Evolutionary conservation across 2,329 filamentous ascomycete genomes (phyloP), one percentile per base, ranked within the genome.

Genomic region (Neofusicoccum laricinum): DNA sequence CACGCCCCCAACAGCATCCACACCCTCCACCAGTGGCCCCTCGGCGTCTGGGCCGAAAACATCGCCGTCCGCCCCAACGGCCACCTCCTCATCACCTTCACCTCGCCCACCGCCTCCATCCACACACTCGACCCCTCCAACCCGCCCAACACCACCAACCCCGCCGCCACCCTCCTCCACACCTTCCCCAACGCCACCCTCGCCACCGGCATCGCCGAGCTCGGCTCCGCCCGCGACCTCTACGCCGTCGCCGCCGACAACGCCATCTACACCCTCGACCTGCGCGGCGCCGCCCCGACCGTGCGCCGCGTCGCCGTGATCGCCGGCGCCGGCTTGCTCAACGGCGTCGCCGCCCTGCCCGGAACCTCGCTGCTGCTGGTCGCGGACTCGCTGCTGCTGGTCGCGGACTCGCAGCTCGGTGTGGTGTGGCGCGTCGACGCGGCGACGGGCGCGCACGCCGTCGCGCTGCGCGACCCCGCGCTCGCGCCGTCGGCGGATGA

Each of bases 11-110:
- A 15, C 5, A 36, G 10, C 30, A 7, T 25, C n/a, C 50, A 40
- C 34, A 69, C 65, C 17, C 17, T 74, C 41, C 66, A 72, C 48
- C 66, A 72, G 55, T 74, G 73, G 49, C 58, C 68, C 4, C 15
- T 21, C 1, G 70, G 71, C 36, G 71, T 69, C 36, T 74, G 71
- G 71, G 64, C 73, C 38, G 78, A 80, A 64, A 80, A 80, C 62
- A 68, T 80, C 32, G 74, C 71, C 14, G 64, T 76, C 1, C 75
- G 72, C 17, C 53, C 68, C 15, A 78, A 77, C 49, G 75, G 75
- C 15, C 69, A 75, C 21, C 67, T 79, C 14, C 71, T 79, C 32
- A 71, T 75, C 12, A 68, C 71, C 10, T 65, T 73, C 6, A 64
- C 77, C 10, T 70, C 15, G 34, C 50, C 72, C 36, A 48, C 53